Evolutionary conservation across 73 alveolate species (phyloP), one percentile per base, ranked within the genome.

Genomic region (Paramecium tetraurelia): DNA sequence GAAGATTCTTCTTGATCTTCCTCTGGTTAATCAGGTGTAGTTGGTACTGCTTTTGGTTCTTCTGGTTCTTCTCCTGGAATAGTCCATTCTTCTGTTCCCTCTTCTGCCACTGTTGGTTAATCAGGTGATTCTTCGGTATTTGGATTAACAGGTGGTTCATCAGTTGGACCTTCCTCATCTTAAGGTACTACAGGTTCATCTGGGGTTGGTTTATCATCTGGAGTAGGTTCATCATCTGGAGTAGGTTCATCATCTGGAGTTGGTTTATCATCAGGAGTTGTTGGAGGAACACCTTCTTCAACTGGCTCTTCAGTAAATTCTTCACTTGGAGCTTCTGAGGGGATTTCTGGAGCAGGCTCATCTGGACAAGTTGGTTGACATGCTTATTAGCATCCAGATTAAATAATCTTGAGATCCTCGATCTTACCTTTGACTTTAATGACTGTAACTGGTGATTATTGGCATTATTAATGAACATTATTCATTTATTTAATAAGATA

Each of bases 351-450:
- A 1, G 14, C 72, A 18, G 90, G 90, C 22, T 44, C 35, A 20
- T 48, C 75, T 21, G 48, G 75, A 46, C 90, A 80, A 16, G 70
- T 44, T 7, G 90, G 90, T 80, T 80, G 76, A 27, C 90, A 80
- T 41, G 90, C 21, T 44, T 80, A 22, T 80, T 80, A 41, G 33
- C 90, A 80, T 44, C 90, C 90, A 22, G 76, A 44, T 80, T 80
- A 16, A 20, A 80, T 80, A 80, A 80, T 80, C 33, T 80, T 80
- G 12, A 80, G 24, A 48, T 80, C 90, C 5, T 80, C 90, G 20
- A 80, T 80, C 76, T 80, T 80, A n/a, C 90, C 90, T 22, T 80
- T 80, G 29, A 80, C 90, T 48, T 46, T 80, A 35, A 80, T 80
- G 50, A 80, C 35, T 18, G 90, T 80, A 46, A 80, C 72, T 43